A percentile compares a stretch with the other conserved stretches of the same genome.
phyloP scores from a whole-genome alignment of 345 rosid genomes.

The Raphanus sativus region DNA sequence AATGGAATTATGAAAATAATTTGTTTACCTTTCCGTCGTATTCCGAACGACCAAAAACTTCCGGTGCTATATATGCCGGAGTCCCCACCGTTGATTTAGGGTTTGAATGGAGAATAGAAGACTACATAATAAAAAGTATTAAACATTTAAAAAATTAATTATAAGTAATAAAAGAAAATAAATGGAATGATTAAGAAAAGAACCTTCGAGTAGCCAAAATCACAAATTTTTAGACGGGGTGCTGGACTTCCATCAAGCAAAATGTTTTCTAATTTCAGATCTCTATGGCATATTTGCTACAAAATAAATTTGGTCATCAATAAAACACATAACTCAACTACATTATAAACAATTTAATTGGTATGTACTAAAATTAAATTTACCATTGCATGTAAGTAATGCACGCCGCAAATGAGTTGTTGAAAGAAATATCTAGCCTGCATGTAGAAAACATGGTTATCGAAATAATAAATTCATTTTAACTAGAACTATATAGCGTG shows the following conservation, averaged over 20 bases:
- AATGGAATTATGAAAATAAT: background rate
- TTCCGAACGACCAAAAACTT: slow-evolving; percentile 70
- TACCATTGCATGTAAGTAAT: slow-evolving; percentile 74
- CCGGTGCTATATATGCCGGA: slow-evolving; percentile 99
- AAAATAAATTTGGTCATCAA: background rate
- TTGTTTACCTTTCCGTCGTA: slow-evolving; percentile 87
- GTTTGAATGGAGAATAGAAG: slow-evolving; percentile 85
- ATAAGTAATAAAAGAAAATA: background rate
- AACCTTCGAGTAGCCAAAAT: slow-evolving; percentile 98
- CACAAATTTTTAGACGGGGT: slow-evolving; percentile 91
- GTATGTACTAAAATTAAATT: slow-evolving; percentile 20
- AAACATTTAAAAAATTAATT: background rate
- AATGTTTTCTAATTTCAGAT: slow-evolving; percentile 79
- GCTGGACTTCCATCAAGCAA: slow-evolving; percentile 94
- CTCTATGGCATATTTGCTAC: slow-evolving; percentile 97
- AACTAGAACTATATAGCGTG: background rate
- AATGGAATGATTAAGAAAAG: background rate
- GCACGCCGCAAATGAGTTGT: slow-evolving; percentile 69
- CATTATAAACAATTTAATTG: background rate
- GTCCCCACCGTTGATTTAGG: slow-evolving; percentile 98
- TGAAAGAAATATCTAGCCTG: slow-evolving; percentile 85
- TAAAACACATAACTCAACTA: background rate
- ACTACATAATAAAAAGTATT: slow-evolving; percentile 41
- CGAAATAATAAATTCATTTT: background rate
- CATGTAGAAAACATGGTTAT: background rate